These are phyloP conservation scores for Angomonas ambiguus DNA, from an alignment of 208 protist genomes.

Conservation along the genomic window DNA sequence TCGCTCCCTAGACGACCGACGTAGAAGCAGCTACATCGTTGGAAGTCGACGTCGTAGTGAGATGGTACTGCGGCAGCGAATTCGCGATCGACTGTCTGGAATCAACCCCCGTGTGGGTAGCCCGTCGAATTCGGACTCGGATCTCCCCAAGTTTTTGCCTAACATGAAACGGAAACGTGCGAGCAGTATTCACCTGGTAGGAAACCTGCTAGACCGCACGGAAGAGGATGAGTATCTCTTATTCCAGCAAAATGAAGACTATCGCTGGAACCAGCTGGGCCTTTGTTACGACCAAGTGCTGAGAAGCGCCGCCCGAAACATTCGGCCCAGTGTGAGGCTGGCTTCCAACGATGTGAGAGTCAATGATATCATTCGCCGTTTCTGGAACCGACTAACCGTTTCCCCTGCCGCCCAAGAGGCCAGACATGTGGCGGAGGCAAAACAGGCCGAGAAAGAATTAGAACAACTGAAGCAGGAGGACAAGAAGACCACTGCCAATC, in stretches of 20 bases:
- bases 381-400: slow-evolving; percentile 81
- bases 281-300: slow-evolving; percentile 61
- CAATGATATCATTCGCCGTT: slow-evolving; percentile 74
- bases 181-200: background rate
- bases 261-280: slow-evolving; percentile 58
- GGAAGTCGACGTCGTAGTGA: background rate
- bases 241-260: slow-evolving; percentile 43
- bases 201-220: slow-evolving; percentile 1
- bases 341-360: slow-evolving; percentile 44
- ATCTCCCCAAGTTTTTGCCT: background rate
- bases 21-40: background rate
- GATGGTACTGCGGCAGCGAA: background rate
- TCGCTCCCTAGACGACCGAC: background rate
- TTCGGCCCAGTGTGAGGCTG: slow-evolving; percentile 17
- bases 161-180: background rate
- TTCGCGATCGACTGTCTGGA: background rate
- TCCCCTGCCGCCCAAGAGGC: slow-evolving; percentile 37
- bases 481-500: background rate
- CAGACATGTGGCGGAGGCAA: slow-evolving; percentile 18
- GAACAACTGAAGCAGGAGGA: background rate
- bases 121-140: background rate
- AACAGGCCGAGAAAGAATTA: slow-evolving; percentile 13
- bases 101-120: background rate
- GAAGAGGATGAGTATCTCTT: slow-evolving; percentile 14
- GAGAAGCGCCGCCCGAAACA: slow-evolving; percentile 21